Evolutionary conservation across 129 eudicot genomes (phyloP), one percentile per base, ranked within the genome.

Genomic region (Centella asiatica): DNA sequence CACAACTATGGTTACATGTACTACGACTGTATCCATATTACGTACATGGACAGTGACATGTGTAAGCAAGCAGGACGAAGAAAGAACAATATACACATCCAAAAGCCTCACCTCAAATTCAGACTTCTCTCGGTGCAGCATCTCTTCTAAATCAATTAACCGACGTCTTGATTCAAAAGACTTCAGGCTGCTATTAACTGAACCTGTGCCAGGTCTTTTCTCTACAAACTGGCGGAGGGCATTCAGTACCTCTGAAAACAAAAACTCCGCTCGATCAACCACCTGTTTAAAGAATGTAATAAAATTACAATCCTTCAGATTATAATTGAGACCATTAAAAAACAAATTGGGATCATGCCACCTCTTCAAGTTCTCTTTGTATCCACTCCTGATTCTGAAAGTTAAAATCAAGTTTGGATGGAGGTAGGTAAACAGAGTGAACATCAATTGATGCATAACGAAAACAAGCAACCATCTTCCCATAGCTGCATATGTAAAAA

Each of bases 391-490:
- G 88, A 48, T 64, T 78, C 69, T 74, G 95, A 60, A 74, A 81
- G 76, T 74, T 85, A 72, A 93, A 87, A 63, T 82, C 87, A 69
- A 93, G 86, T 80, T 82, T 87, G 32, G 74, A 47, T 19, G 99
- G 99, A 42, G 99, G 99, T 32, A 93, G 92, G 69, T 66, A 87
- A 15, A 93, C 99, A 25, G 99, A 93, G 71, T 87, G 96, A 74
- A 93, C 96, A 72, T 93, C 86, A 59, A 87, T 93, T 47, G 99
- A 84, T 69, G 99, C 99, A 76, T 93, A 93, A 50, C 96, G 99
- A 68, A 93, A 93, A 74, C 99, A 93, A 62, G 96, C 99, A 67
- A 93, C 99, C 99, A 93, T 87, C 54, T 85, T 81, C 67, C 95
- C 99, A 48, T 76, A 84, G 45, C 99, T 93, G 92, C 78, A 81